Base-by-base conservation (phyloP, 768 basidiomycete species). In the Grammothele lineata region DNA sequence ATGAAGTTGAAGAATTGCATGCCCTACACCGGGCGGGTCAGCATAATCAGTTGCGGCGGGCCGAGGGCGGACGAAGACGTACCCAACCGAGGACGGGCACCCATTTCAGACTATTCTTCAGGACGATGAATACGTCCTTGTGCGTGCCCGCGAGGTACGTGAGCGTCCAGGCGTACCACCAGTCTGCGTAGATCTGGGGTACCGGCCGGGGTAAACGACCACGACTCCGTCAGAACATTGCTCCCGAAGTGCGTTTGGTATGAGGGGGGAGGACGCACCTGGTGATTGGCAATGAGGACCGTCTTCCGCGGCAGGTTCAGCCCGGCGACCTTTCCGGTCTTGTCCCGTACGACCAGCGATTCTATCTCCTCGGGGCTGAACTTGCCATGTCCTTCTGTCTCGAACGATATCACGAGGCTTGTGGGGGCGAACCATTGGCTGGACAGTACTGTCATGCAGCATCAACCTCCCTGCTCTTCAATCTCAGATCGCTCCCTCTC, bases 1-100 rank as follows among this genome's bases (percentile, higher is more conserved):
- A 97, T 92, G 66, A 98, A 98, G 48, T 83, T 75, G 67, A 82
- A 96, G 70, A 92, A 85, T 77, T 88, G 92, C 92, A 96, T 97
- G 47, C 79, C 87, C 89, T 91, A 39, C 26, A 30, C 17, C 21
- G 30, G 44, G 27, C 27, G 39, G 37, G 30, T 36, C 18, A 36
- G 27, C 8, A 7, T 30, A 14, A 14, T 30, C 27, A 14, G 8
- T 7, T 30, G 27, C 14, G 27, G 27, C 8, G 27, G 14, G 14
- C 27, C 8, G 8, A 14, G 27, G 27, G 27, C 14, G 14, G 27
- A 14, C 27, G 27, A 27, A 42, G 10, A 59, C 77, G 45, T 66
- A 92, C 92, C 85, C 90, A 92, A 12, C 95, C 95, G 22, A 93
- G 63, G 38, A 99, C 62, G 15, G 95, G 95, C 3, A 95, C 62